Evolutionary conservation across 345 rosid species (phyloP), one percentile per base, ranked within the genome.

Genomic region (Erodium maritimum): DNA sequence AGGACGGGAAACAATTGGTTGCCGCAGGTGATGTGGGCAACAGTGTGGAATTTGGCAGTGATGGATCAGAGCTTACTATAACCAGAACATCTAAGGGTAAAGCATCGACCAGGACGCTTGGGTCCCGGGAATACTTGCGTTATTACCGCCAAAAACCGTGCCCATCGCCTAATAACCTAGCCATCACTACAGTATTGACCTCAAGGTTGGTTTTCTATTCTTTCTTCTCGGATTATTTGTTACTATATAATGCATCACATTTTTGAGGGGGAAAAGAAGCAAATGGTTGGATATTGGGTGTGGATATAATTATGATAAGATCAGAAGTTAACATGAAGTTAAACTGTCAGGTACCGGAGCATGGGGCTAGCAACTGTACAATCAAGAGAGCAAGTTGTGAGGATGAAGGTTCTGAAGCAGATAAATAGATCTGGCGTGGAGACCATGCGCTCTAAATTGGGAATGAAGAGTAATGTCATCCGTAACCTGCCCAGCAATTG

Each of bases 91-190:
- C 82, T 0, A 81, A 69, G 37, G 62, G 59, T 54, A 64, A 79
- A 67, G 63, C 69, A 57, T 67, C 72, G 23, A 67, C 81, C 52
- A 93, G 67, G 72, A 76, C 95, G 19, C 79, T 90, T 10, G 99
- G 99, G 19, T 93, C 95, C 50, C 87, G 96, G 29, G 97, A 87
- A 67, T 87, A 70, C 71, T 60, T 89, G 77, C 91, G 91, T 29
- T 93, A 83, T 60, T 93, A 93, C 59, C 87, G 82, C 60, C 99
- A 93, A 75, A 87, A 85, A 72, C 97, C 97, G 1, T 94, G 80
- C 19, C 96, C 96, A 57, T 71, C 91, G 21, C 79, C 85, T 1
- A 58, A 75, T 73, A 59, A 71, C 61, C 65, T 50, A 54, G 91
- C 86, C 59, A 74, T 85, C 21, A 59, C 83, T 20, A 82, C 90